phyloP scores from a whole-genome alignment of 805 yeast genomes.

The Blastobotrys americana region DNA sequence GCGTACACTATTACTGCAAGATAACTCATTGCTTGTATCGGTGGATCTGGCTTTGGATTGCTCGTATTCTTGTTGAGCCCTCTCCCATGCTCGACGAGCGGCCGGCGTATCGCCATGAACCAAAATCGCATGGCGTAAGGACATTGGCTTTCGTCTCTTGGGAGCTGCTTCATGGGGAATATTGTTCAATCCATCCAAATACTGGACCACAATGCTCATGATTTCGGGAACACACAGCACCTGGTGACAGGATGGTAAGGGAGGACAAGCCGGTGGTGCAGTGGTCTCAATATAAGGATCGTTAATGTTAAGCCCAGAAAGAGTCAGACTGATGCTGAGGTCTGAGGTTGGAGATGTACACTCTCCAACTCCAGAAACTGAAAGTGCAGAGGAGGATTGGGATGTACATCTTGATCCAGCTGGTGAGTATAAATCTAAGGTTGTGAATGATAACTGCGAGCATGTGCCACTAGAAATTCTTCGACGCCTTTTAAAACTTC shows the following conservation, averaged over 20 bases:
- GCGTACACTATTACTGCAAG: slow-evolving; percentile 10
- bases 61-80: slow-evolving; percentile 16
- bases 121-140: slow-evolving; percentile 59
- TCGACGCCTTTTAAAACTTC: background rate
- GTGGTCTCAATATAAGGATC: background rate
- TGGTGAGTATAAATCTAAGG: background rate
- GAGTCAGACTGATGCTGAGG: background rate
- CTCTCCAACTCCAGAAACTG: background rate
- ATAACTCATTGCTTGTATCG: background rate
- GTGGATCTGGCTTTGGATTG: no score
- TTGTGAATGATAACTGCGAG: background rate
- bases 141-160: slow-evolving; percentile 59
- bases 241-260: slow-evolving; percentile 22
- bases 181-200: slow-evolving; percentile 48
- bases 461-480: background rate
- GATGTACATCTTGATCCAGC: background rate
- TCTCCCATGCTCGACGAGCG: slow-evolving; percentile 42
- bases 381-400: background rate
- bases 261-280: background rate
- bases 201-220: slow-evolving; percentile 49
- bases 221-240: slow-evolving; percentile 77
- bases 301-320: background rate
- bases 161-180: slow-evolving; percentile 60
- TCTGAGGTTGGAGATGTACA: background rate
- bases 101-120: slow-evolving; percentile 49